Conservation (phyloP, 345 rosid genomes). For the Passiflora organensis region DNA sequence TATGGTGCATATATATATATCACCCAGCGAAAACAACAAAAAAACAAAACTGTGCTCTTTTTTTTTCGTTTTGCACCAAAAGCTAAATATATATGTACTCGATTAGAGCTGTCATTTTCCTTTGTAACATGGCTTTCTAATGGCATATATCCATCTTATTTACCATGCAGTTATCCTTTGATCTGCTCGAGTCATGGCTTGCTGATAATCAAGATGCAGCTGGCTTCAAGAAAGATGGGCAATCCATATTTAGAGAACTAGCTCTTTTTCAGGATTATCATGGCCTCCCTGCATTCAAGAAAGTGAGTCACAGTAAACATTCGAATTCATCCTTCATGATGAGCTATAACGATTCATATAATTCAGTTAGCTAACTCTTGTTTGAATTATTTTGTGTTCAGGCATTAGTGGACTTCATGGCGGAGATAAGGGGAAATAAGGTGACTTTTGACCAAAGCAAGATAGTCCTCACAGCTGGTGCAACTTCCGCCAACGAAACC, state of each 20-base stretch:
- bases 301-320: slow-evolving; percentile 29
- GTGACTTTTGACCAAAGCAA: slow-evolving; percentile 55
- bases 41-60: background rate
- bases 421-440: slow-evolving; percentile 73
- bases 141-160: background rate
- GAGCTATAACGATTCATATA: too few relatives aligned
- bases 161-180: slow-evolving; percentile 62
- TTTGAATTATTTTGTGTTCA: slow-evolving; percentile 14
- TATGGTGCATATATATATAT: too few relatives aligned
- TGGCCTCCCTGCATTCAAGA: slow-evolving; percentile 65
- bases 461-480: slow-evolving; percentile 70
- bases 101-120: background rate
- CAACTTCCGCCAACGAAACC: slow-evolving; percentile 79
- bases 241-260: slow-evolving; percentile 64
- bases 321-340: background rate
- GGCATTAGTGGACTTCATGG: slow-evolving; percentile 79
- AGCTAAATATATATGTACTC: too few relatives aligned
- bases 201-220: slow-evolving; percentile 61
- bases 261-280: slow-evolving; percentile 87
- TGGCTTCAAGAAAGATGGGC: slow-evolving; percentile 50
- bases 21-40: too few relatives aligned
- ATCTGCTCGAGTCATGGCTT: slow-evolving; percentile 67
- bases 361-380: too few relatives aligned
- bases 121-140: background rate
- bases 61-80: background rate